Evolutionary conservation across 2,329 filamentous ascomycete genomes (phyloP), one percentile per base, ranked within the genome.

Genomic region (Colletotrichum orbiculare): DNA sequence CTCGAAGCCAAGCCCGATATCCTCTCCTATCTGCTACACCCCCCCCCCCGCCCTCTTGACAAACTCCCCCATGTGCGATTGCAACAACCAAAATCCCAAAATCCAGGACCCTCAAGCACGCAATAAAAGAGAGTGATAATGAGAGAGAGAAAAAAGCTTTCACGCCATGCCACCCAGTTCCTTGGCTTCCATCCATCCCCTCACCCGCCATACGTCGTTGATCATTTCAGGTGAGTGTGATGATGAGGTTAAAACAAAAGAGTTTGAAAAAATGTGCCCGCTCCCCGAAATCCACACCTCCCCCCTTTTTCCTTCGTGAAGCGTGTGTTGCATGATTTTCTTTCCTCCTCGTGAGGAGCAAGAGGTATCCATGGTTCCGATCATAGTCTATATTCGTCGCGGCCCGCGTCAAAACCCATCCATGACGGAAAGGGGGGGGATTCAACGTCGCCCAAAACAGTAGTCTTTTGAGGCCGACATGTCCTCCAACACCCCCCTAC

Each of bases 361-460:
- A 63, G 59, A 63, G 58, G 63, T 66, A 63, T 66, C 59, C 63
- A 62, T 63, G 56, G 25, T 49, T 15, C 42, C 42, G 25, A 46
- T 17, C 39, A 52, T 38, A 58, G 37, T 66, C 63, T 66, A 63
- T 66, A 63, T 57, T 56, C 58, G 63, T 57, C 52, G 13, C 34
- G 33, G 47, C 35, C 57, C 57, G 57, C 41, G 41, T 46, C 55
- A 45, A 65, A 35, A 56, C 38, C 57, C 50, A 15, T 55, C 52
- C 39, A 12, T 61, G 57, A 61, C 41, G 50, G 25, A 5, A 25
- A 25, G 4, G 25, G 25, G 43, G 15, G 15, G 6, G 34, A 33
- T 38, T 41, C 38, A 45, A 63, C 47, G 43, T 39, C 17, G 25
- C 13, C 34, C 25, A 33, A 33, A 33, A 46, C 13, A 41, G 52